phyloP scores from a whole-genome alignment of 2,329 filamentous ascomycete genomes.

The Acarospora socialis region DNA sequence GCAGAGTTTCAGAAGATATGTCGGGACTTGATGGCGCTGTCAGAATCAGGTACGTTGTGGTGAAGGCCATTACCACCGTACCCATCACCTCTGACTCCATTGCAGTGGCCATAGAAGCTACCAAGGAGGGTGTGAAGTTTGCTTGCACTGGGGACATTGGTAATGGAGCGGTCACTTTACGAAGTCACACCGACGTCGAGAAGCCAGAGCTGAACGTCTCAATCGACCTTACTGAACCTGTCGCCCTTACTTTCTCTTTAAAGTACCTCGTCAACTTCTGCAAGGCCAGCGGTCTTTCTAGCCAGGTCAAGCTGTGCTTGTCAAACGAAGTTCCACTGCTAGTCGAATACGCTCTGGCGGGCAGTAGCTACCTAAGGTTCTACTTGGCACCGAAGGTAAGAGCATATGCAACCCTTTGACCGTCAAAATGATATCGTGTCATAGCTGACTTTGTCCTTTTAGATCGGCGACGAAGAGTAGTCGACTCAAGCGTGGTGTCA shows the following conservation, averaged over 20 bases:
- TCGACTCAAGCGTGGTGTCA: conserved; percentile 10
- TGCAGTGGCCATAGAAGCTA: conserved; percentile 83
- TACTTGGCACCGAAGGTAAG: conserved; percentile 94
- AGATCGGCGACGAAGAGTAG: conserved; percentile 51
- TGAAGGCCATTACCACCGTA: not conserved
- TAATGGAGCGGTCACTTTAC: conserved; percentile 82
- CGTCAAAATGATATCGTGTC: not conserved
- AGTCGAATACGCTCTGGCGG: conserved; percentile 74
- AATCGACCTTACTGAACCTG: conserved; percentile 83
- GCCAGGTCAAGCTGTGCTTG: conserved; percentile 75
- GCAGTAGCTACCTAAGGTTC: conserved; percentile 84
- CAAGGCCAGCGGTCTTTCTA: conserved; percentile 81
- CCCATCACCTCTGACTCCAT: not conserved
- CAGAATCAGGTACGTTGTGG: conserved; percentile 67
- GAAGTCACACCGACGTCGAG: conserved; percentile 76
- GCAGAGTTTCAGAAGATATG: conserved; percentile 90
- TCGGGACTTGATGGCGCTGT: conserved; percentile 78
- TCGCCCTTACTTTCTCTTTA: conserved; percentile 89
- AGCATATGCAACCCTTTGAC: conserved; percentile 9
- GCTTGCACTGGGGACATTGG: conserved; percentile 88
- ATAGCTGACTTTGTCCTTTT: conserved; percentile 8
- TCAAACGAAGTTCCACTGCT: conserved; percentile 92
- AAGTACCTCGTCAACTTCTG: conserved; percentile 99
- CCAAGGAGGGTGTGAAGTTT: conserved; percentile 96
- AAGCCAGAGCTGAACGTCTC: conserved; percentile 76